Base-by-base conservation (phyloP, 2,329 filamentous ascomycete species). In the Aspergillus fischeri region DNA sequence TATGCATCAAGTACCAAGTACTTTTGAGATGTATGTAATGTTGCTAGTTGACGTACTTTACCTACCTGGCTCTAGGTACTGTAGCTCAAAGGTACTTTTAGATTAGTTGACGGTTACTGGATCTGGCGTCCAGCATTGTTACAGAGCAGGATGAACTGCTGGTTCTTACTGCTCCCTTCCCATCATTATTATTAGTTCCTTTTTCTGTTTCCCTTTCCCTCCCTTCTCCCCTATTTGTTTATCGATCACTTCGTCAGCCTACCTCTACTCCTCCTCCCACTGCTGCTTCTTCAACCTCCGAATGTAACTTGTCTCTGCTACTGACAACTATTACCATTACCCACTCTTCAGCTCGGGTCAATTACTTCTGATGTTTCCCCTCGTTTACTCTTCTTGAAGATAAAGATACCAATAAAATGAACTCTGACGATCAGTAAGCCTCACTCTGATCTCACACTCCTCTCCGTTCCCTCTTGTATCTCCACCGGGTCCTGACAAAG, bases 391-490 rank as follows among this genome's bases (percentile, higher is more conserved):
- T 21, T 21, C 41, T 44, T 21, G n/a, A 25, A 5, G 24, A 47
- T 24, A 25, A 44, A 38, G 14, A 47, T 47, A 24, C 44, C 28
- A 48, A 62, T 52, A 54, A 38, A 38, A 65, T 65, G 63, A 63
- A 61, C 57, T 58, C 59, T 58, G 59, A 64, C 44, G 21, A 47
- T 60, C 60, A 63, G 63, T 65, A 65, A 63, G 62, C 59, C 57
- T 60, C 50, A 54, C 51, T 17, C 32, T 38, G 32, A 38, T 60
- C 52, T 51, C 54, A 38, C 55, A 60, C 51, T 54, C 42, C 52
- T 60, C 50, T 57, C 48, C 53, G 53, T 56, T 57, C 59, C 57
- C 59, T 35, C n/a, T 11, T 47, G 44, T 47, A 47, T 38, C n/a
- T 51, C 27, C 49, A 38, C 27, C 59, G 47, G 57, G 56, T 61